These are phyloP conservation scores for Diplogelasinospora grovesii DNA, from an alignment of 495 filamentous ascomycete genomes.

Conservation along the genomic window DNA sequence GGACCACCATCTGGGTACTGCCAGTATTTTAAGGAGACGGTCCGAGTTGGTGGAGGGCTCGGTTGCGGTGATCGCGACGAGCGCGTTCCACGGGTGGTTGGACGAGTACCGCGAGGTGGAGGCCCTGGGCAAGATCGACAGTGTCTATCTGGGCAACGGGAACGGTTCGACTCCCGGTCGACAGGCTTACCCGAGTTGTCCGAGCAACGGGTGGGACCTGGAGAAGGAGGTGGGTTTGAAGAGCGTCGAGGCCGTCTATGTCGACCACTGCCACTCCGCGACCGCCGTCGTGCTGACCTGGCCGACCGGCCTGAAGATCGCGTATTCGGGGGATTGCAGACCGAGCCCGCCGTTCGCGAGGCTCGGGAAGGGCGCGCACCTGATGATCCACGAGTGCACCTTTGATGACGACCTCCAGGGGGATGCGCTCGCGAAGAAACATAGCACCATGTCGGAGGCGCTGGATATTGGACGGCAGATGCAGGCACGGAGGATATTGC, in stretches of 20 bases:
- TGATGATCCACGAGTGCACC: slow-evolving; percentile 92
- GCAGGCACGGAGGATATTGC: slow-evolving; percentile 64
- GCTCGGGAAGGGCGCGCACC: slow-evolving; percentile 67
- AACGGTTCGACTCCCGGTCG: slow-evolving; percentile 8
- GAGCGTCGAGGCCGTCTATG: slow-evolving; percentile 52
- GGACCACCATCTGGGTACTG: slow-evolving; percentile 88
- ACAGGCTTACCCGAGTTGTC: too few relatives aligned
- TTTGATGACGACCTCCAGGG: slow-evolving; percentile 76
- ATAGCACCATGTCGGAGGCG: slow-evolving; percentile 80
- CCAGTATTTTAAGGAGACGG: slow-evolving; percentile 73
- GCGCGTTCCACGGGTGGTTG: slow-evolving; percentile 63
- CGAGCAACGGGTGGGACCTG: background rate
- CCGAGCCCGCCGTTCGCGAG: slow-evolving; percentile 61
- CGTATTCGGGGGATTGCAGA: slow-evolving; percentile 89
- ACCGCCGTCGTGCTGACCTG: slow-evolving; percentile 73
- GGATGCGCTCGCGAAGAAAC: slow-evolving; percentile 82
- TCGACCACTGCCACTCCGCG: slow-evolving; percentile 73
- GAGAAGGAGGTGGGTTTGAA: slow-evolving; percentile 31
- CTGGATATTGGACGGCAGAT: slow-evolving; percentile 69
- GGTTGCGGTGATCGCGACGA: slow-evolving; percentile 14
- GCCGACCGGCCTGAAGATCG: slow-evolving; percentile 72
- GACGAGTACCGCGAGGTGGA: slow-evolving; percentile 72
- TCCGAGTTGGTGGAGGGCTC: slow-evolving; percentile 23
- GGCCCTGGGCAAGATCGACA: slow-evolving; percentile 52
- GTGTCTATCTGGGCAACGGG: slow-evolving; percentile 38